These are phyloP conservation scores for Rhizopogon salebrosus DNA, from an alignment of 768 basidiomycete genomes.

Conservation along the genomic window DNA sequence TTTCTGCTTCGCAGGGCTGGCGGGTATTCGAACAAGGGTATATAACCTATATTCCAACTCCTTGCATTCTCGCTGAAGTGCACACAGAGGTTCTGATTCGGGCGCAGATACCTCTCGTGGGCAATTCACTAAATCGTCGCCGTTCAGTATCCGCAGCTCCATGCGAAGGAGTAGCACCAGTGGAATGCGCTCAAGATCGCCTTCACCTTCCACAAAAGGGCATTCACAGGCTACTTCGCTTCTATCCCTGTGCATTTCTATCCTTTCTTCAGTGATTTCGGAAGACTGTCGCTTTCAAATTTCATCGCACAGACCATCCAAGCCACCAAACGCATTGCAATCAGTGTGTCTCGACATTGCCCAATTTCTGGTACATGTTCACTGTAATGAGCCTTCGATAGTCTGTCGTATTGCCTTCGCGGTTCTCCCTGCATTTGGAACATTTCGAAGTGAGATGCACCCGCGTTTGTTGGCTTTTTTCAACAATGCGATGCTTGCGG, in stretches of 20 bases:
- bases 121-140: conserved; percentile 21
- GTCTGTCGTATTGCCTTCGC: conserved; percentile 60
- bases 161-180: conserved; percentile 33
- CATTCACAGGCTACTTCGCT: conserved; percentile 43
- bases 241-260: conserved; percentile 52
- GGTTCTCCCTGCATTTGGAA: conserved; percentile 69
- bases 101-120: background rate
- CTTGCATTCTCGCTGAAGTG: background rate
- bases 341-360: conserved; percentile 67
- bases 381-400: conserved; percentile 45
- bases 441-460: conserved; percentile 61
- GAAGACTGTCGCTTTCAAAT: conserved; percentile 72
- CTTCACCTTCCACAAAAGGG: conserved; percentile 33
- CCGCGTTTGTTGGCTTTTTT: conserved; percentile 63
- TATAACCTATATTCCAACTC: background rate
- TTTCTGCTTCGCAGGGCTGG: conserved; percentile 55
- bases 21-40: conserved; percentile 58
- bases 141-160: conserved; percentile 35
- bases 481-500: conserved; percentile 53
- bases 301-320: conserved; percentile 50
- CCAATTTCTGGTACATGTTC: conserved; percentile 53
- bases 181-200: conserved; percentile 46
- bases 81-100: background rate
- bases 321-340: conserved; percentile 77
- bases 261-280: conserved; percentile 57